Evolutionary conservation across 2,329 filamentous ascomycete genomes (phyloP), one percentile per base, ranked within the genome.

Genomic region (Alternaria consortialis): DNA sequence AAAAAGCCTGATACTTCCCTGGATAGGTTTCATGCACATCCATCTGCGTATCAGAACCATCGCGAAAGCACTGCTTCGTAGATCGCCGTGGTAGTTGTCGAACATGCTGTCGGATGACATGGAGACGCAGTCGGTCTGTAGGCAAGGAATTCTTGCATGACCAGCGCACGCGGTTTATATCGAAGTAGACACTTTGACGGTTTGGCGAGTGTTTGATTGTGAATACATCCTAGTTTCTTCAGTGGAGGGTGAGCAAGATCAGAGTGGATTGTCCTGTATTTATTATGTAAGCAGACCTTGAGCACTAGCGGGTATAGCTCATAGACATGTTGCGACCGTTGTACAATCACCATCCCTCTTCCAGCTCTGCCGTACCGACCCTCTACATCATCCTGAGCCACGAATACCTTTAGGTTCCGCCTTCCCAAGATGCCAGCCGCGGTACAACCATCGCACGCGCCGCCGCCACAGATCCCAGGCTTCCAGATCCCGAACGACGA

Each of bases 381-480:
- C 7, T 15, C 20, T 7, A 23, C 8, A 1, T 27, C 32, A 4
- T 27, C 2, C 20, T 5, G 27, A 5, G 47, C 52, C 23, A 9
- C 34, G 8, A 37, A 13, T 23, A 36, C 6, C 32, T 48, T 15
- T 3, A 4, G 36, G 20, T 6, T 25, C 39, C 5, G 7, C 7
- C 13, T 39, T 31, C 23, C 15, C 62, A 64, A 13, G 13, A 72
- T 71, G 70, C 69, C 70, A 53, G 63, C 69, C 25, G 62, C 64
- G 29, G 50, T 52, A 7, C 31, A 34, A 48, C 56, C 65, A 15
- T 56, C 62, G 5, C 68, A 71, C 20, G 69, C 66, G 62, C 70
- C 72, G 53, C 76, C 76, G 23, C 77, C 77, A 17, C 69, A 75
- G 50, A 79, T 80, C 40, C 77, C 77, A 23, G 77, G 77, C 61